Evolutionary conservation across 331 rosid genomes (phyloP).

Genomic region (Acacia pycnantha): DNA sequence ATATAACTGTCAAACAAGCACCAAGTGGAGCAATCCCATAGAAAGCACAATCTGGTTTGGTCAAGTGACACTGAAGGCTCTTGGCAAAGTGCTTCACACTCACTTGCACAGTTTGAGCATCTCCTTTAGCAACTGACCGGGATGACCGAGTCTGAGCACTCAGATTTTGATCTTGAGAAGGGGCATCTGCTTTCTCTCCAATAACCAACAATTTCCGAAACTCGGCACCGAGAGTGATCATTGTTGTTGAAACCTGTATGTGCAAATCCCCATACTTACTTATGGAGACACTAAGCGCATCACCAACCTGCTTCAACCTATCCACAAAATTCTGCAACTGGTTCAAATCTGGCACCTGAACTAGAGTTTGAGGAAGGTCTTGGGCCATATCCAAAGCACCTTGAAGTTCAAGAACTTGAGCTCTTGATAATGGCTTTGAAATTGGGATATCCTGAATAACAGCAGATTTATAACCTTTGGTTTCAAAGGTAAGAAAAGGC

Average conservation of each 20-base stretch:
- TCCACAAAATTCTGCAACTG: slow-evolving; percentile 69
- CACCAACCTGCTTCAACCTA: slow-evolving; percentile 71
- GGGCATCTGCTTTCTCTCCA: slow-evolving; percentile 56
- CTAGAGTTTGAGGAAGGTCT: slow-evolving; percentile 70
- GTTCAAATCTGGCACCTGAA: slow-evolving; percentile 64
- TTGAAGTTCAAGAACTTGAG: slow-evolving; percentile 65
- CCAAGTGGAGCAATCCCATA: slow-evolving; percentile 63
- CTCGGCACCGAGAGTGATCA: slow-evolving; percentile 67
- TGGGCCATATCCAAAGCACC: slow-evolving; percentile 65
- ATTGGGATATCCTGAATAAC: slow-evolving; percentile 73
- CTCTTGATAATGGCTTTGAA: slow-evolving; percentile 60
- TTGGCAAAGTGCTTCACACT: slow-evolving; percentile 70
- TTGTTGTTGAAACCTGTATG: slow-evolving; percentile 61
- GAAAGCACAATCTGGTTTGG: slow-evolving; percentile 72
- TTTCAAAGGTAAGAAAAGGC: slow-evolving; percentile 72
- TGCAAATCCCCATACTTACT: slow-evolving; percentile 63
- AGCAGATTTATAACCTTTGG: slow-evolving; percentile 65
- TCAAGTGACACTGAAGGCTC: slow-evolving; percentile 68
- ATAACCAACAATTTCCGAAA: slow-evolving; percentile 56
- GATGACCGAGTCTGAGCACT: slow-evolving; percentile 60
- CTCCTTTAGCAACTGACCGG: slow-evolving; percentile 50
- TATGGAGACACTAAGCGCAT: slow-evolving; percentile 54
- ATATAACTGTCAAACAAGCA: slow-evolving; percentile 66
- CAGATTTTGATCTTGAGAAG: slow-evolving; percentile 49
- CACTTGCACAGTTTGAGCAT: slow-evolving; percentile 64